Evolutionary conservation across 371 early-diverging fungal genomes (phyloP).

Genomic region (Apophysomyces sp.): DNA sequence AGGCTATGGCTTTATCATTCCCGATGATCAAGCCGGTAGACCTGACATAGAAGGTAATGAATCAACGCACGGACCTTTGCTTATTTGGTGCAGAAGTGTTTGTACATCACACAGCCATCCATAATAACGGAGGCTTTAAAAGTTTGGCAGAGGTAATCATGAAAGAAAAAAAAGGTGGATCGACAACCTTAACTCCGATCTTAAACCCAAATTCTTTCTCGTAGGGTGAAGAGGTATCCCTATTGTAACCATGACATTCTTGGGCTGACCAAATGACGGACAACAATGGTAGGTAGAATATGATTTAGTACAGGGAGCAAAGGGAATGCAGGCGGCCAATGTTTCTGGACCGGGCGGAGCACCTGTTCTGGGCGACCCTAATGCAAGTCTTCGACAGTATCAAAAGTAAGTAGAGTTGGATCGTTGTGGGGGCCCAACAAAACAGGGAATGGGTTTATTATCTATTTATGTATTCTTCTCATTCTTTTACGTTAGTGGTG

Average conservation of each 20-base stretch:
- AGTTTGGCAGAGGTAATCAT: slow-evolving; percentile 73
- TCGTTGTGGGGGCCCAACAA: too few species aligned
- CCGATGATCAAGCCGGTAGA: slow-evolving; percentile 52
- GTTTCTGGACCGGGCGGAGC: slow-evolving; percentile 78
- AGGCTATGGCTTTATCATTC: slow-evolving; percentile 88
- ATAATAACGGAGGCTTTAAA: slow-evolving; percentile 84
- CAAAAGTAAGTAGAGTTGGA: not conserved
- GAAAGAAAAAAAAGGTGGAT: slow-evolving; percentile 1
- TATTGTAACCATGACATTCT: not conserved
- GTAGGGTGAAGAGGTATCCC: slow-evolving; percentile 49
- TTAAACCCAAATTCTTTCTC: not conserved
- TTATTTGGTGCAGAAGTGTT: slow-evolving; percentile 57
- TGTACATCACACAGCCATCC: slow-evolving; percentile 87
- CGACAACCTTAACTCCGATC: slow-evolving; percentile 2
- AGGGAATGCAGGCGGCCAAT: slow-evolving; percentile 83
- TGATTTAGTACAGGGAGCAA: slow-evolving; percentile 76
- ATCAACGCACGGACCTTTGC: not conserved
- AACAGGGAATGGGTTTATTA: too few species aligned
- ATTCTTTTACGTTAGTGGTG: not conserved
- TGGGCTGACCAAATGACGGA: slow-evolving; percentile 4
- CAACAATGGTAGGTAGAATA: slow-evolving; percentile 67
- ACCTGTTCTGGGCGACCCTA: slow-evolving; percentile 75
- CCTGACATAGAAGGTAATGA: slow-evolving; percentile 60
- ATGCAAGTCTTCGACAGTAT: slow-evolving; percentile 14
- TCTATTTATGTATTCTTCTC: too few species aligned